Conservation (phyloP, 2,329 filamentous ascomycete genomes). For the Cordyceps cateniannulata region DNA sequence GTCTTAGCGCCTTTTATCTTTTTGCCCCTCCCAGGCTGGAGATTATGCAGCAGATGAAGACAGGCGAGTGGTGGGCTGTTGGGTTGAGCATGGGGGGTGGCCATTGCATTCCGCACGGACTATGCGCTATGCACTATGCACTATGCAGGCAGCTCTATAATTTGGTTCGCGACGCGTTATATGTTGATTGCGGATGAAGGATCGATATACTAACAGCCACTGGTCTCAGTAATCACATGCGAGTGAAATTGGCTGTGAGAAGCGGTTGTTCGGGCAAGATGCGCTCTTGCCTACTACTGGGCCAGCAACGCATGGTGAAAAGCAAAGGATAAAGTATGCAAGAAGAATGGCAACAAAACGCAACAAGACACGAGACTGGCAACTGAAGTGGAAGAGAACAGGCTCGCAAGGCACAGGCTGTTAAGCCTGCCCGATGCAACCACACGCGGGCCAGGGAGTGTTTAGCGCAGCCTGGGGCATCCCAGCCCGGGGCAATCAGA, state of each 20-base stretch:
- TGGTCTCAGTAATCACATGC: background rate
- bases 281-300: background rate
- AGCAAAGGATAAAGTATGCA: no score
- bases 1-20: background rate
- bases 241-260: background rate
- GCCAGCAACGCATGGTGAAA: background rate
- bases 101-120: slow-evolving; percentile 3
- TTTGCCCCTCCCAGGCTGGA: background rate
- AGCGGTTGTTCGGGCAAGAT: background rate
- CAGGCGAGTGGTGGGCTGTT: background rate
- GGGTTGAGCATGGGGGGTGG: background rate
- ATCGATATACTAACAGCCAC: background rate
- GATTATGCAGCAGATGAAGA: slow-evolving; percentile 2
- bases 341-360: background rate
- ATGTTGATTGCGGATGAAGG: background rate
- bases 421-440: background rate
- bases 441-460: background rate
- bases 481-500: background rate
- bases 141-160: background rate
- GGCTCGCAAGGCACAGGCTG: background rate
- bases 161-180: background rate
- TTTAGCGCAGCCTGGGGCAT: slow-evolving; percentile 1
- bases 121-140: background rate
- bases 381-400: background rate
- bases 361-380: background rate